Base-by-base conservation (phyloP, 805 yeast genomes). In the Barnettozyma siamensis region DNA sequence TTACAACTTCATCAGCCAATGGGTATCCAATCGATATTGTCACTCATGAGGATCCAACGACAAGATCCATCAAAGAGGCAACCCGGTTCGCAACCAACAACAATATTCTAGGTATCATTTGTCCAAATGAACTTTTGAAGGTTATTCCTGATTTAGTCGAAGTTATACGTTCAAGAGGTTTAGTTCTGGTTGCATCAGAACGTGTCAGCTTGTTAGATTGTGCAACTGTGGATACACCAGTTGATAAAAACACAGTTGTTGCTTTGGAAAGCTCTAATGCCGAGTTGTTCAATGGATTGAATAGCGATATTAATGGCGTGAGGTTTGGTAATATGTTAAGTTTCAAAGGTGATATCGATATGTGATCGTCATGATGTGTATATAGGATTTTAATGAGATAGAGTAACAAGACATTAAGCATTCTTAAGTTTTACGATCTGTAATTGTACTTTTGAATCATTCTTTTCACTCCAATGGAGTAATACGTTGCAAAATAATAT, bases 71-170 rank as follows among this genome's bases (percentile, higher is more conserved):
- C 39, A 85, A 85, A 53, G 88, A 87, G 49, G 95, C 94, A 2
- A 78, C 88, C 1, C 73, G 73, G 38, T 88, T 87, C 58, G 89
- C 96, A 0, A 72, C 80, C 4, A 71, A 74, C 43, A 93, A 93
- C 57, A 93, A 93, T 56, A 67, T 93, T 40, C 69, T 93, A 48
- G 99, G 99, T 15, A 60, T 93, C 10, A 78, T 88, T 19, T 76
- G 87, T 18, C 88, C 95, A 0, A 73, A 78, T 21, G 80, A 81
- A 42, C 57, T 93, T 41, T 65, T 91, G 42, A 66, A 72, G 30
- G 65, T 88, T 23, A 88, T 88, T 33, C 94, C 95, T 0, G 80
- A 82, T 39, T 63, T 89, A 31, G 75, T 83, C 7, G 83, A 83
- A 29, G 73, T 84, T 23, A 82, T 91, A 13, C 70, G 95, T 44